These are phyloP conservation scores for Pseudozyma sp. DNA, from an alignment of 1,284 basidiomycete genomes.

Conservation along the genomic window DNA sequence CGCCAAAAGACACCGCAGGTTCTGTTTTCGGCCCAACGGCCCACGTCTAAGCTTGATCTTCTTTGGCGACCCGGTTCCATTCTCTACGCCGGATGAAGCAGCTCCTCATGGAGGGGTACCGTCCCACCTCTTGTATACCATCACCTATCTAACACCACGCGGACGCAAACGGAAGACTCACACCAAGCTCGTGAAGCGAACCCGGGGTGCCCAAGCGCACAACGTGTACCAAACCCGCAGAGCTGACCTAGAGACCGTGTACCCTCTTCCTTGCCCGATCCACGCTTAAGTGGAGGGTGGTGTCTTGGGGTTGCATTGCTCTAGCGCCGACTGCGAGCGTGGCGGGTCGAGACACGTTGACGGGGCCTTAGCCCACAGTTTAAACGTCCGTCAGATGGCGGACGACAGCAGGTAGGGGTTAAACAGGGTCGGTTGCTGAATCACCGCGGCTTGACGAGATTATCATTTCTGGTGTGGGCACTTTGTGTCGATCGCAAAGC, in stretches of 20 bases:
- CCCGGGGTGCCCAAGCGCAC: conserved; percentile 32
- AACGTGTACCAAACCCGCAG: conserved; percentile 10
- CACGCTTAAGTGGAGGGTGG: conserved; percentile 45
- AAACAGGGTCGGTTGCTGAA: conserved; percentile 10
- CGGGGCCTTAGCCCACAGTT: conserved; percentile 18
- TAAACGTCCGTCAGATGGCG: too few relatives aligned
- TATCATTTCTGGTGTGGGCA: conserved; percentile 56
- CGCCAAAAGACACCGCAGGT: neutral
- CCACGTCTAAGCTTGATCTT: conserved; percentile 31
- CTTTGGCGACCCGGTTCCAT: conserved; percentile 56
- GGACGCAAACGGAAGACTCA: conserved; percentile 11
- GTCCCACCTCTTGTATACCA: neutral
- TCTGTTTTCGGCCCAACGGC: neutral
- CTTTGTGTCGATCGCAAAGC: conserved; percentile 32
- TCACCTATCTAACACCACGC: neutral
- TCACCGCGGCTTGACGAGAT: conserved; percentile 41
- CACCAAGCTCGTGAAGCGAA: conserved; percentile 9
- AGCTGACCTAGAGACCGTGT: conserved; percentile 40
- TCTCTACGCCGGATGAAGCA: conserved; percentile 39
- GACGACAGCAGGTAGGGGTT: neutral
- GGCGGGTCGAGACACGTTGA: conserved; percentile 15
- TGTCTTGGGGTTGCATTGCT: conserved; percentile 41
- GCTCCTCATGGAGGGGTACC: conserved; percentile 18
- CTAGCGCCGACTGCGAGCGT: conserved; percentile 19
- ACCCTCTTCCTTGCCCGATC: conserved; percentile 53